A percentile compares a stretch with the other conserved stretches of the same genome.
phyloP scores from a whole-genome alignment of 495 filamentous ascomycete genomes.

The Trichoderma parareesei region DNA sequence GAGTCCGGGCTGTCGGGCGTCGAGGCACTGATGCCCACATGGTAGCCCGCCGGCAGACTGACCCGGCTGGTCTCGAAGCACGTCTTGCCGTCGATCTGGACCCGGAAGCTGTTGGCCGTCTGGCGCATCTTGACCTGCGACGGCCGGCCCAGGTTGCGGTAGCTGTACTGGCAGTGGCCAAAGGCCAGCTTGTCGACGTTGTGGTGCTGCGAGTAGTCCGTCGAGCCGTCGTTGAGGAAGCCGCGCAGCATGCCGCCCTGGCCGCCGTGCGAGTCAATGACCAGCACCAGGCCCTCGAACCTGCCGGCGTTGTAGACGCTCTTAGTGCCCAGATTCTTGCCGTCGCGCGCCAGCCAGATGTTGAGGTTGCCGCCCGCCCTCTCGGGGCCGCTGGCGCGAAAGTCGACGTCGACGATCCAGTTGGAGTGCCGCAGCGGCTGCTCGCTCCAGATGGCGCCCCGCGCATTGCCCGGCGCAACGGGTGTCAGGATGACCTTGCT shows the following conservation, averaged over 20 bases:
- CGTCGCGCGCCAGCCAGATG: conserved; percentile 81
- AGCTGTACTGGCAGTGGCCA: conserved; percentile 83
- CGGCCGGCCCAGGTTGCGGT: conserved; percentile 83
- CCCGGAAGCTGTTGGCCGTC: conserved; percentile 54
- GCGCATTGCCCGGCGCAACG: conserved; percentile 73
- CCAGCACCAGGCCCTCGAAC: conserved; percentile 82
- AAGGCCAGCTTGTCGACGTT: conserved; percentile 83
- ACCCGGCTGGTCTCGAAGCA: conserved; percentile 84
- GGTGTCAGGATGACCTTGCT: conserved; percentile 91
- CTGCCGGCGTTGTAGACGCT: conserved; percentile 74
- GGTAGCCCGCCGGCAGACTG: conserved; percentile 68
- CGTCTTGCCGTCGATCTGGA: conserved; percentile 69
- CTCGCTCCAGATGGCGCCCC: conserved; percentile 76
- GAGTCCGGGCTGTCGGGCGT: conserved; percentile 88
- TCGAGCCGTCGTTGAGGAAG: conserved; percentile 87
- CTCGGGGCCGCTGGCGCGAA: conserved; percentile 80
- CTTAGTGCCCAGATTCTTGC: conserved; percentile 54
- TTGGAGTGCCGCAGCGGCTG: conserved; percentile 49
- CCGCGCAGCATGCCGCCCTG: conserved; percentile 73
- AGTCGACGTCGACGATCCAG: conserved; percentile 79
- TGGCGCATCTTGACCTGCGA: conserved; percentile 68
- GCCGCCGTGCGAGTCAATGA: conserved; percentile 83
- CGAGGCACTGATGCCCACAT: conserved; percentile 78
- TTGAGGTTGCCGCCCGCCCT: conserved; percentile 83
- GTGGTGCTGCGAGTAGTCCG: conserved; percentile 69